Evolutionary conservation across 1,284 basidiomycete genomes (phyloP).

Genomic region (Moesziomyces parantarcticus): DNA sequence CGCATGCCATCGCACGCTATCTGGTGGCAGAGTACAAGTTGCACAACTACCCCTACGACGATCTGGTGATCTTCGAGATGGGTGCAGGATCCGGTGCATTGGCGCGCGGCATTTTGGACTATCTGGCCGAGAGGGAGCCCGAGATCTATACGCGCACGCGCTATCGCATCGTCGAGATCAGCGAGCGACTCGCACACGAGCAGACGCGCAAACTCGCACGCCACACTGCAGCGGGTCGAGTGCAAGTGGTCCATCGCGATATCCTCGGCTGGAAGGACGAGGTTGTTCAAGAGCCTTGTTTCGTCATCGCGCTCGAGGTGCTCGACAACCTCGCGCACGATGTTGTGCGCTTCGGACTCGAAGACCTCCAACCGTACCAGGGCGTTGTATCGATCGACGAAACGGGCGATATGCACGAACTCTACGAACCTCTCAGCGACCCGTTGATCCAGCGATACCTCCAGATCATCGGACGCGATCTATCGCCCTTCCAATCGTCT

Average conservation of each 20-base stretch:
- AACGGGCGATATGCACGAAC: slow-evolving; percentile 83
- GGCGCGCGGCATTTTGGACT: slow-evolving; percentile 86
- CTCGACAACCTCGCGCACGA: slow-evolving; percentile 98
- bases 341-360: slow-evolving; percentile 86
- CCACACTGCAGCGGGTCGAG: slow-evolving; percentile 70
- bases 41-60: slow-evolving; percentile 93
- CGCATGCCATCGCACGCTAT: slow-evolving; percentile 86
- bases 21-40: slow-evolving; percentile 87
- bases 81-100: slow-evolving; percentile 97
- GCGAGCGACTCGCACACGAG: slow-evolving; percentile 77
- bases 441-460: slow-evolving; percentile 80
- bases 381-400: slow-evolving; percentile 83
- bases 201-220: slow-evolving; percentile 71
- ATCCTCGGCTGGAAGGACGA: slow-evolving; percentile 82
- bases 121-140: slow-evolving; percentile 80
- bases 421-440: slow-evolving; percentile 87
- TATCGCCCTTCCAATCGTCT: slow-evolving; percentile 23
- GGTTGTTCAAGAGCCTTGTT: slow-evolving; percentile 84
- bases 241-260: slow-evolving; percentile 81
- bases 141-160: slow-evolving; percentile 89
- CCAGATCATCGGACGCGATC: slow-evolving; percentile 23
- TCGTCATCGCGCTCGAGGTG: slow-evolving; percentile 93
- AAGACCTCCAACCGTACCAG: slow-evolving; percentile 80
- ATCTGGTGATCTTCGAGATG: slow-evolving; percentile 94
- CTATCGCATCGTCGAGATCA: slow-evolving; percentile 95